phyloP scores from a whole-genome alignment of 441 rosid species.

The Hura crepitans region DNA sequence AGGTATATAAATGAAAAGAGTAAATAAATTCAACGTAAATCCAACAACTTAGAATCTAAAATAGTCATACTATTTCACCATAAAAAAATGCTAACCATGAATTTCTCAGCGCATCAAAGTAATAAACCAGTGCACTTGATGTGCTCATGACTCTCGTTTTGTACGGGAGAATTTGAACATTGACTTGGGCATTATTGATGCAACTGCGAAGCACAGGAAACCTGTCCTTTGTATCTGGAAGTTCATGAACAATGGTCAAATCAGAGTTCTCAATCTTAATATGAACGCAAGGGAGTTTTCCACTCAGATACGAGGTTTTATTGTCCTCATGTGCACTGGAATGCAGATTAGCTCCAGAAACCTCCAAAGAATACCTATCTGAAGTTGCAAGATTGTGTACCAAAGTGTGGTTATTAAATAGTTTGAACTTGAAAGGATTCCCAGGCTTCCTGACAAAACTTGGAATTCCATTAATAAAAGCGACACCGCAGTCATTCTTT shows the following conservation, averaged over 20 bases:
- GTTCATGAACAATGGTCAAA: constrained; percentile 80
- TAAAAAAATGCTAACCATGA: constrained; percentile 54
- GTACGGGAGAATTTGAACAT: constrained; percentile 52
- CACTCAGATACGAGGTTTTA: constrained; percentile 39
- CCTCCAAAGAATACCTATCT: constrained; percentile 28
- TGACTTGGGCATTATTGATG: constrained; percentile 44
- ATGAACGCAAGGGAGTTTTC: constrained; percentile 50
- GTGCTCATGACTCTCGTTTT: constrained; percentile 70
- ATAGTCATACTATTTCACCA: constrained; percentile 12
- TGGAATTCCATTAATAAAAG: constrained; percentile 71
- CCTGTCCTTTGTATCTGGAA: constrained; percentile 58
- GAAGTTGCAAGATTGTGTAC: constrained; percentile 29
- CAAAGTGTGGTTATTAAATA: constrained; percentile 40
- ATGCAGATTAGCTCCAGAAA: constrained; percentile 28
- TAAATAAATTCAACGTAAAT: constrained; percentile 20
- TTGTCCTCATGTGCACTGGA: constrained; percentile 31
- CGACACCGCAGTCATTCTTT: constrained; percentile 79
- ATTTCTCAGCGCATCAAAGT: constrained; percentile 71
- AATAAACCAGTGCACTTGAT: constrained; percentile 43
- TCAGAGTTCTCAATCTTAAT: constrained; percentile 48
- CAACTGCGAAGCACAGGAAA: constrained; percentile 68
- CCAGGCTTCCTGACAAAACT: constrained; percentile 91
- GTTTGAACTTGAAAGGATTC: constrained; percentile 87
- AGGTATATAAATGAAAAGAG: constrained; percentile 19
- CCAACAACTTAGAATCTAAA: constrained; percentile 17